phyloP scores from a whole-genome alignment of 2,329 filamentous ascomycete genomes.

The Chrysoporthe cubensis region DNA sequence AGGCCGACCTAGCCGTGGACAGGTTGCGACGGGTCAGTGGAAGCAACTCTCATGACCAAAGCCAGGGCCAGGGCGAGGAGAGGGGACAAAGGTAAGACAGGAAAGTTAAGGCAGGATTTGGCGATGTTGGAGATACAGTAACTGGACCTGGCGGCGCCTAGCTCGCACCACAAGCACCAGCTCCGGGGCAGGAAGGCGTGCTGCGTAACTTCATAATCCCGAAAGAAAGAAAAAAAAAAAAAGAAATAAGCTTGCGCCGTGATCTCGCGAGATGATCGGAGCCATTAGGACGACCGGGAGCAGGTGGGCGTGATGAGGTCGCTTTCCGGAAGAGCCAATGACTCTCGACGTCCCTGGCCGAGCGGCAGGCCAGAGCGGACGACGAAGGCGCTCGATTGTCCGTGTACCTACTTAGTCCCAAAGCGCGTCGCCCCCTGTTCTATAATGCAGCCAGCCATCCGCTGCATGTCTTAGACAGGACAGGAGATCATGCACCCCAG shows the following conservation, averaged over 20 bases:
- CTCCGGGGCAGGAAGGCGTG: background rate
- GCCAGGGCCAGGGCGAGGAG: no score
- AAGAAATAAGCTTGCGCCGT: background rate
- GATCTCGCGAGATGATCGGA: background rate
- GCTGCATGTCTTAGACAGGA: conserved; percentile 5
- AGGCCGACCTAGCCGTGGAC: background rate
- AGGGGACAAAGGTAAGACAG: background rate
- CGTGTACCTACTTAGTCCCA: background rate
- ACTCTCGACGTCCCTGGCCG: no score
- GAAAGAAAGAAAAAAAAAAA: no score
- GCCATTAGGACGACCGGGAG: background rate
- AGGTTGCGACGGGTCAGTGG: background rate
- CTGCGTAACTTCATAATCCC: background rate
- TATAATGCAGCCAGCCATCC: background rate
- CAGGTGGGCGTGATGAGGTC: background rate
- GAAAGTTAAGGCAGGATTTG: background rate
- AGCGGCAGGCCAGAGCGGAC: no score
- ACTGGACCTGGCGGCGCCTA: background rate
- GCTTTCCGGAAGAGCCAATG: background rate
- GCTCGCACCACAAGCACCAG: background rate
- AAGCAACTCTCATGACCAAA: background rate
- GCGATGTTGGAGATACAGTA: background rate
- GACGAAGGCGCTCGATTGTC: background rate
- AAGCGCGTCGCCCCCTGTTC: background rate
- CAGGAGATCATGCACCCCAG: background rate